These are phyloP conservation scores for Picochlorum costavermella DNA, from an alignment of 139 green algal genomes.

Conservation along the genomic window DNA sequence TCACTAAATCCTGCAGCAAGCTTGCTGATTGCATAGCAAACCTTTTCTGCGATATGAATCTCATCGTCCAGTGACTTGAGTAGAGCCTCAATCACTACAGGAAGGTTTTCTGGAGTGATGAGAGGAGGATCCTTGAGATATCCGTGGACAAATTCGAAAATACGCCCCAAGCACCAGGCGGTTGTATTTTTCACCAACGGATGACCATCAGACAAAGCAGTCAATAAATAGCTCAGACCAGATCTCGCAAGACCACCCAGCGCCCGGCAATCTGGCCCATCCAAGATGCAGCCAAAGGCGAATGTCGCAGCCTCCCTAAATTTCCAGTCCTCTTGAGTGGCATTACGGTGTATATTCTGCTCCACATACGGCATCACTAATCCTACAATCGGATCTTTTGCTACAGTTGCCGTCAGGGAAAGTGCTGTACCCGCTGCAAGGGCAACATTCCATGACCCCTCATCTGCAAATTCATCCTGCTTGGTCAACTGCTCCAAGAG, in stretches of 20 bases:
- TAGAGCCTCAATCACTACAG: conserved; percentile 55
- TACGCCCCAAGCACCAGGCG: conserved; percentile 87
- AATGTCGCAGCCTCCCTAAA: conserved; percentile 89
- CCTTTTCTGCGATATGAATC: conserved; percentile 78
- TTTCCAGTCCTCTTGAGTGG: conserved; percentile 72
- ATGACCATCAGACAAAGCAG: conserved; percentile 68
- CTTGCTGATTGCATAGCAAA: conserved; percentile 75
- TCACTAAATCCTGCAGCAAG: conserved; percentile 65
- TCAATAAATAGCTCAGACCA: conserved; percentile 67
- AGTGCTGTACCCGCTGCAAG: conserved; percentile 88
- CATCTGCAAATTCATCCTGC: conserved; percentile 91
- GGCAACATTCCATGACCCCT: conserved; percentile 82
- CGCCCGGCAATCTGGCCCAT: conserved; percentile 62
- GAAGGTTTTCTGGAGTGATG: conserved; percentile 44
- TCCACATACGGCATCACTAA: conserved; percentile 79
- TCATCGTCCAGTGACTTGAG: conserved; percentile 61
- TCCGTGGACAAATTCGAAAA: conserved; percentile 89
- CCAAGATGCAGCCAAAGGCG: conserved; percentile 92
- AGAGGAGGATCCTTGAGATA: conserved; percentile 28
- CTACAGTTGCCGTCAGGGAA: conserved; percentile 62
- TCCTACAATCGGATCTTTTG: conserved; percentile 67
- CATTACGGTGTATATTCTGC: conserved; percentile 73
- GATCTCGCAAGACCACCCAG: conserved; percentile 58
- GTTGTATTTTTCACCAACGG: conserved; percentile 85
- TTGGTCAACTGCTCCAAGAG: conserved; percentile 93